phyloP scores from a whole-genome alignment of 2,329 filamentous ascomycete species.

The Sporothrix curviconia region DNA sequence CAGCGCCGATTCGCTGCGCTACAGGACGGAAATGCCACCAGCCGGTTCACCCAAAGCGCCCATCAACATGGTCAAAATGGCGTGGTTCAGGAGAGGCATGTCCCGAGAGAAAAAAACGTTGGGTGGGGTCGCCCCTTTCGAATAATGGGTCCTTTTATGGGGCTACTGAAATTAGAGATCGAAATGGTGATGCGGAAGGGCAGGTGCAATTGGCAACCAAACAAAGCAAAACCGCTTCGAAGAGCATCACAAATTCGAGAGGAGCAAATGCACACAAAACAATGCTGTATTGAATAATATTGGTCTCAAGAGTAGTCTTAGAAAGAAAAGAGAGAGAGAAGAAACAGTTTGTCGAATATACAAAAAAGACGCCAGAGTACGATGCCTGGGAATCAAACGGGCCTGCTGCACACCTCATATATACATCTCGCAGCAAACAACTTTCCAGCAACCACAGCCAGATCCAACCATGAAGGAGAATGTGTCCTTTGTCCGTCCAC shows the following conservation, averaged over 20 bases:
- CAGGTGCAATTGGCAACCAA: too few relatives aligned
- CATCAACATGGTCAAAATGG: slow-evolving; percentile 10
- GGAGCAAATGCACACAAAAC: too few relatives aligned
- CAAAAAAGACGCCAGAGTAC: slow-evolving; percentile 1
- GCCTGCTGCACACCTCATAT: background rate
- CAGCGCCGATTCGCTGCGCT: slow-evolving; percentile 8
- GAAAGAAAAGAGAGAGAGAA: background rate
- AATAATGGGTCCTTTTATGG: background rate
- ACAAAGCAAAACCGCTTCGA: too few relatives aligned
- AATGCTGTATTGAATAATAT: too few relatives aligned
- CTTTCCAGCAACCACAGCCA: background rate
- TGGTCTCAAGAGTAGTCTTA: too few relatives aligned
- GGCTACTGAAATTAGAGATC: background rate
- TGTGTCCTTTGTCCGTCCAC: too few relatives aligned
- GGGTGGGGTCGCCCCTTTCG: slow-evolving; percentile 7
- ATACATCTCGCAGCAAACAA: slow-evolving; percentile 1
- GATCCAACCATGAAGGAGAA: too few relatives aligned
- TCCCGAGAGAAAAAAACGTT: slow-evolving; percentile 4
- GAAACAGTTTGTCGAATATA: background rate
- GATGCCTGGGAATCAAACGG: background rate
- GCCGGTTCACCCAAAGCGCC: slow-evolving; percentile 4
- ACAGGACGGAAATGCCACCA: slow-evolving; percentile 13
- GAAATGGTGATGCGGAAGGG: background rate
- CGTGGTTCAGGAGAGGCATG: slow-evolving; percentile 12
- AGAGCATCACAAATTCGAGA: too few relatives aligned